phyloP scores from a whole-genome alignment of 2,329 filamentous ascomycete species.

The Aspergillus neotritici region DNA sequence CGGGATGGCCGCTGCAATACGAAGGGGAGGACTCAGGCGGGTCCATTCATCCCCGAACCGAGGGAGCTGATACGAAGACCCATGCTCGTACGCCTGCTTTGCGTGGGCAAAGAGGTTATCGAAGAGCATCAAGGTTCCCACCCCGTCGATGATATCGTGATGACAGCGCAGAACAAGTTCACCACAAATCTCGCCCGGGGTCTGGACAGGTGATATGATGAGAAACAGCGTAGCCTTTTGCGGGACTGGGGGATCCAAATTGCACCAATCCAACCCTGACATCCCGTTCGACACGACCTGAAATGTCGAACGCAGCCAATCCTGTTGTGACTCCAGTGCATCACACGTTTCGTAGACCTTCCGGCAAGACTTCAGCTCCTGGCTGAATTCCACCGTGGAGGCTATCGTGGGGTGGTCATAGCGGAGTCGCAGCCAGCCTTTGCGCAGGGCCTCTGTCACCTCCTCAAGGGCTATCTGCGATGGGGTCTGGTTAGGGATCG shows the following conservation, averaged over 20 bases:
- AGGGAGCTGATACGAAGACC: constrained; percentile 2
- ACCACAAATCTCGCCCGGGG: neutral
- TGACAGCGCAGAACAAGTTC: constrained; percentile 19
- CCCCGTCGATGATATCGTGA: constrained; percentile 22
- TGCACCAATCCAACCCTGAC: constrained; percentile 21
- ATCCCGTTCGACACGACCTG: constrained; percentile 7
- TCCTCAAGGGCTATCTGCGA: neutral
- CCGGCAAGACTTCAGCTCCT: constrained; percentile 10
- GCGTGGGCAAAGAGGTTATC: constrained; percentile 17
- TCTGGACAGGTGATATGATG: constrained; percentile 5
- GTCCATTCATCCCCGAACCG: constrained; percentile 16
- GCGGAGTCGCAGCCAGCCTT: constrained; percentile 19
- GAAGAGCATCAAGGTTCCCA: constrained; percentile 18
- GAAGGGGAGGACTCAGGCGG: constrained; percentile 20
- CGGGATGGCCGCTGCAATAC: constrained; percentile 17
- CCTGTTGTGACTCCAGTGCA: neutral
- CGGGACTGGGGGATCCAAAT: constrained; percentile 21
- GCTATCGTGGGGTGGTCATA: constrained; percentile 22
- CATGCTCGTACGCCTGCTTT: constrained; percentile 6
- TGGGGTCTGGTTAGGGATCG: neutral
- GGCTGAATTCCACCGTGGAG: constrained; percentile 17
- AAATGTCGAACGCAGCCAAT: constrained; percentile 18
- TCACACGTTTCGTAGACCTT: constrained; percentile 18
- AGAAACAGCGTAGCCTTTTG: constrained; percentile 19
- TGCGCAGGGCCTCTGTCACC: constrained; percentile 11